These are phyloP conservation scores for Aspergillus bertholletiae DNA, from an alignment of 495 filamentous ascomycete genomes.

Conservation along the genomic window DNA sequence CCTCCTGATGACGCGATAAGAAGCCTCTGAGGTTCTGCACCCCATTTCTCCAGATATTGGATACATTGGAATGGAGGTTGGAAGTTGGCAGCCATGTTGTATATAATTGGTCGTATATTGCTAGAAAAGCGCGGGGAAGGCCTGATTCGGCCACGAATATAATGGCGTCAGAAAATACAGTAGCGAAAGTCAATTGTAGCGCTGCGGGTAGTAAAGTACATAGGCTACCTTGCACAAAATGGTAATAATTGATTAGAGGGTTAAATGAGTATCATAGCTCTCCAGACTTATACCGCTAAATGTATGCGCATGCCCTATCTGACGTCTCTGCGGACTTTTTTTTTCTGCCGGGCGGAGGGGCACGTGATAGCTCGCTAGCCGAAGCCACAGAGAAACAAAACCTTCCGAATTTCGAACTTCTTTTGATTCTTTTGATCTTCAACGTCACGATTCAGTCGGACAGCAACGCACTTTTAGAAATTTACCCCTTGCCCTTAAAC, in stretches of 20 bases:
- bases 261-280: not conserved
- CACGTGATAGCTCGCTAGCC: slow-evolving; percentile 6
- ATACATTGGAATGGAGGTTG: slow-evolving; percentile 54
- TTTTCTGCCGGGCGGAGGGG: not conserved
- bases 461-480: slow-evolving; percentile 27
- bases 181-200: not conserved
- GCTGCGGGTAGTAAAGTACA: not conserved
- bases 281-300: too few species aligned
- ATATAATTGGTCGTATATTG: not conserved
- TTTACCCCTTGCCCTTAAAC: slow-evolving; percentile 75
- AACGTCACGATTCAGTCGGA: slow-evolving; percentile 22
- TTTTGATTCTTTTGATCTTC: slow-evolving; percentile 18
- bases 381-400: slow-evolving; percentile 36
- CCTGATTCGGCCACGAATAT: not conserved
- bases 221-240: not conserved
- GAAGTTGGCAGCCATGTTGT: slow-evolving; percentile 29
- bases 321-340: too few species aligned
- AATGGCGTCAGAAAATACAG: not conserved
- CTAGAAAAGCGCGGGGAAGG: too few species aligned
- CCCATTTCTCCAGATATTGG: slow-evolving; percentile 35
- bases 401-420: slow-evolving; percentile 25
- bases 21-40: slow-evolving; percentile 26
- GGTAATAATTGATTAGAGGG: not conserved
- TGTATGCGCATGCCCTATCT: too few species aligned
- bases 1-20: slow-evolving; percentile 56